Evolutionary conservation across 306 rosid species (phyloP), one percentile per base, ranked within the genome.

Genomic region (Styphnolobium japonicum): DNA sequence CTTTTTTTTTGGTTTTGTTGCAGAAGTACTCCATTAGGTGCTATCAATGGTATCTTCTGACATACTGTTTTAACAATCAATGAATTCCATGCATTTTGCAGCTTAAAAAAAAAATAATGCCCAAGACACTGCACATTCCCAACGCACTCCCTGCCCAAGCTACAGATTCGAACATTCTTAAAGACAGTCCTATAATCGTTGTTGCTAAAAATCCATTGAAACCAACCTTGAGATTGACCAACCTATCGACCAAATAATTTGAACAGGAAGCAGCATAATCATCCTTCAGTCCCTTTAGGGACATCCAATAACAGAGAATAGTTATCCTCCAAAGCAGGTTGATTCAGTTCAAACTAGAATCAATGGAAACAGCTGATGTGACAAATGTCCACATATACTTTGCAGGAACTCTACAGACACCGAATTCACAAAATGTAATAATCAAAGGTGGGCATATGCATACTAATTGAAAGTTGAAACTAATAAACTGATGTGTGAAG

Each of bases 301-400:
- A 25, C 72, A 34, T 37, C 5, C 62, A 34, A 40, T 11, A 67
- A 10, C 6, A 37, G 53, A 22, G 19, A 22, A 31, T 18, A 15
- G 16, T 15, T 6, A 57, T 79, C 65, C 76, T 64, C 73, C 48
- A 78, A 68, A 69, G 51, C 14, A 81, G 53, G 70, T 39, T 21
- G 57, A 81, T 81, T 67, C 60, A 21, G 23, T 23, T 81, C 78
- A 25, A 27, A 29, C 3, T 58, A 33, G 66, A 71, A 53, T 25
- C 43, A 55, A 69, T 52, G 64, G 74, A 81, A 77, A 53, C 16
- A 51, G 71, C 53, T 14, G 37, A 36, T 55, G 62, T 40, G 16
- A 22, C 48, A 53, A 80, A 75, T 76, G 55, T 46, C 73, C 75
- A 22, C 2, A 15, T 19, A 78, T 62, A n/a, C 79, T 78, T 65